These are phyloP conservation scores for Huiozyma sinensis DNA, from an alignment of 805 yeast genomes.

Conservation along the genomic window DNA sequence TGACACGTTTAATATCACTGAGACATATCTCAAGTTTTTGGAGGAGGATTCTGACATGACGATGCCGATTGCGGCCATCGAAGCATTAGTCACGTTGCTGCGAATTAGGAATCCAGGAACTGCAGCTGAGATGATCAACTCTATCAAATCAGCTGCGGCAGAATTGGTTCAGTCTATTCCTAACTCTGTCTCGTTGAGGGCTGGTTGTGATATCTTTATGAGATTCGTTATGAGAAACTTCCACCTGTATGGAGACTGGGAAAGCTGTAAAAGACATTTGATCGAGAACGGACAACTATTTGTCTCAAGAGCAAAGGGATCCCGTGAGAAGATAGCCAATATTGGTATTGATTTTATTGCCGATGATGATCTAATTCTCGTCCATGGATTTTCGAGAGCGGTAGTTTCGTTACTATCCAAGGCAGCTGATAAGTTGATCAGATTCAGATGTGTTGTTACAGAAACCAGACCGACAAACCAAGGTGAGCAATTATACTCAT, in stretches of 20 bases:
- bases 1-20: constrained; percentile 60
- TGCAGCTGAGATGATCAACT: constrained; percentile 79
- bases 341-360: constrained; percentile 81
- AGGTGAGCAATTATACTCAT: constrained; percentile 60
- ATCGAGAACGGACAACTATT: constrained; percentile 91
- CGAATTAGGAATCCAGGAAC: constrained; percentile 82
- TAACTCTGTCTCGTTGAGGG: constrained; percentile 85
- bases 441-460: constrained; percentile 86
- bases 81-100: constrained; percentile 76
- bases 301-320: constrained; percentile 81
- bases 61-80: constrained; percentile 98
- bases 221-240: constrained; percentile 85
- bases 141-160: constrained; percentile 66
- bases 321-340: constrained; percentile 79
- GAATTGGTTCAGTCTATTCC: constrained; percentile 69
- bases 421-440: constrained; percentile 66
- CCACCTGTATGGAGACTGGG: constrained; percentile 85
- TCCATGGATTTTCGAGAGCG: constrained; percentile 88
- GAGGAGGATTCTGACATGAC: constrained; percentile 93
- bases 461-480: constrained; percentile 83
- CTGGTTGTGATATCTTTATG: constrained; percentile 95
- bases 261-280: constrained; percentile 74
- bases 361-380: constrained; percentile 84
- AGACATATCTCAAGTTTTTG: constrained; percentile 68
- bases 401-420: constrained; percentile 63